Percentiles rank a stretch among this genome's conserved stretches.
These are phyloP conservation scores for Fragaria ananassa DNA, from an alignment of 306 rosid species.

Conservation along the genomic window DNA sequence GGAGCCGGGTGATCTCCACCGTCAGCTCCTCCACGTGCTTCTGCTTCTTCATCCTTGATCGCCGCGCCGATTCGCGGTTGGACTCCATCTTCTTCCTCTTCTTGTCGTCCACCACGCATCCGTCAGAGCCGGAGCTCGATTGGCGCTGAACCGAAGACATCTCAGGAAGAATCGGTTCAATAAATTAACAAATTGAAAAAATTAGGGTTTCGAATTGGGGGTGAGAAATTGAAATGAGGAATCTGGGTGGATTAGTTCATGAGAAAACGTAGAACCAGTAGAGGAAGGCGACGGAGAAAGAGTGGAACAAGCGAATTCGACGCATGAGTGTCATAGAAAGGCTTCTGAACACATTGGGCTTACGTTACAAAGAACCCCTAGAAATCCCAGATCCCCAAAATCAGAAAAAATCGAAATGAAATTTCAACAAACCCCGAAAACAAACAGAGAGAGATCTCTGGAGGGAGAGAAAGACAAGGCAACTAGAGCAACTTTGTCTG, in stretches of 20 bases:
- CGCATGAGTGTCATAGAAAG: slow-evolving; percentile 46
- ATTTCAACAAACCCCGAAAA: background rate
- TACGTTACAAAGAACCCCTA: slow-evolving; percentile 5
- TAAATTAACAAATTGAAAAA: background rate
- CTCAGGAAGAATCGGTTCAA: background rate
- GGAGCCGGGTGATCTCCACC: slow-evolving; percentile 47
- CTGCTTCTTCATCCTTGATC: slow-evolving; percentile 92
- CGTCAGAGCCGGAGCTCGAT: slow-evolving; percentile 73
- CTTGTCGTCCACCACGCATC: slow-evolving; percentile 54
- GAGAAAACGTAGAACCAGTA: slow-evolving; percentile 73
- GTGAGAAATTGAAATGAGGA: background rate
- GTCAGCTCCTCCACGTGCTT: slow-evolving; percentile 76
- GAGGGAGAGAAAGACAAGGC: background rate
- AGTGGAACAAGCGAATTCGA: slow-evolving; percentile 50
- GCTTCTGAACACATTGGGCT: slow-evolving; percentile 33
- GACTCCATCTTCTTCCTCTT: slow-evolving; percentile 94
- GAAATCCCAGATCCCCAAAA: background rate
- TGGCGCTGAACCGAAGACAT: slow-evolving; percentile 58
- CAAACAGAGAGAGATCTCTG: background rate
- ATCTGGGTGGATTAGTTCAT: slow-evolving; percentile 40
- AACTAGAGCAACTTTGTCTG: background rate
- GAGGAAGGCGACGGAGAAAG: slow-evolving; percentile 59
- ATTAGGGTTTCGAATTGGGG: slow-evolving; percentile 19
- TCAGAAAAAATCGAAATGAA: background rate
- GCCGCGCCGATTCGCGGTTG: slow-evolving; percentile 88